Base-by-base conservation (phyloP, 805 yeast genomes). In the Kazachstania kunashirensis region DNA sequence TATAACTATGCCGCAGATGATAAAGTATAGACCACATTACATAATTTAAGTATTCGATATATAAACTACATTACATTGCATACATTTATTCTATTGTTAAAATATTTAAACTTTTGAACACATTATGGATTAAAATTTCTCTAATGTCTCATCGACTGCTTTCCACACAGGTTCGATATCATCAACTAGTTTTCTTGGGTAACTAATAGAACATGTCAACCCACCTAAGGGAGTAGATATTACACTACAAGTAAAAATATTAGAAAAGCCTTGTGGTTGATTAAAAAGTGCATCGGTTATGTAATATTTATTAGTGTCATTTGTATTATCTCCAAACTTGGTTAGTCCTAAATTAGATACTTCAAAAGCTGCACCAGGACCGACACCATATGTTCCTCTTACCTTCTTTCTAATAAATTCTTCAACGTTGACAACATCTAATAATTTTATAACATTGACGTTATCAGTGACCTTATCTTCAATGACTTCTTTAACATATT, bases 331-430 rank as follows among this genome's bases (percentile, higher is more conserved):
- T 3, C 28, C 32, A 30, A 54, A 55, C 4, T 42, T 23, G 21
- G 49, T 52, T 15, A 39, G 38, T 1, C 61, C 61, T 12, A 55
- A 33, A 36, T 55, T 55, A 6, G 59, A 47, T 9, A 55, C 42
- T 42, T 55, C 61, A 39, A 55, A 55, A 1, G 57, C 50, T 6
- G 49, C 40, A 17, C 40, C 40, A 5, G 57, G 57, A 3, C 49
- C 45, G 18, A 24, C 6, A 12, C 20, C 34, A 11, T 38, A 35
- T 7, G 30, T 7, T 8, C 34, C 36, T 4, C 40, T 37, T 10
- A 48, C 16, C 34, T 50, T 54, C 8, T 39, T 39, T 20, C 34
- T 29, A 2, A 55, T 26, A 24, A 43, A 53, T 3, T 45, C 34
- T n/a, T 40, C 31, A 12, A 42, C 24, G 33, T 50, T 41, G 10